Conservation (phyloP, 2,329 filamentous ascomycete genomes). For the Ophiostoma montium region DNA sequence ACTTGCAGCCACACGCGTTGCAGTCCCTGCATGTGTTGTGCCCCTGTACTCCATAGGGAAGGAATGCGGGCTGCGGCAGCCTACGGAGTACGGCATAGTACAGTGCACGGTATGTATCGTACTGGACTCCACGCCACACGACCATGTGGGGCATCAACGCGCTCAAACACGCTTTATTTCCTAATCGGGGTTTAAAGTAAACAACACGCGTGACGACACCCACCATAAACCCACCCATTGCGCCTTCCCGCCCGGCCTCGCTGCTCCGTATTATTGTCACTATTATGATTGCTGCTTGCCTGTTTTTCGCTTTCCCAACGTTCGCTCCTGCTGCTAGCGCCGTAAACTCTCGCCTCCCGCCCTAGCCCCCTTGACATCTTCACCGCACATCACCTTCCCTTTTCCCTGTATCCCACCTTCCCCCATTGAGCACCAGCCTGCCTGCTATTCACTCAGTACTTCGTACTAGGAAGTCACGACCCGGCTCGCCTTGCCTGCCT, state of each 20-base stretch:
- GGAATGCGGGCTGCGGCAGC: too few species aligned
- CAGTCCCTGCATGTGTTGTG: too few species aligned
- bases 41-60: too few species aligned
- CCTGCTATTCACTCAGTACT: too few species aligned
- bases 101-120: too few species aligned
- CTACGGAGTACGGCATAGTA: neutral
- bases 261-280: neutral
- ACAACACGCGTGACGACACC: constrained; percentile 13
- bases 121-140: neutral
- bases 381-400: neutral
- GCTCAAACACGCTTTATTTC: constrained; percentile 13
- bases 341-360: constrained; percentile 1
- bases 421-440: neutral
- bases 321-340: constrained; percentile 1
- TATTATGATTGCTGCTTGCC: neutral
- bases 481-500: neutral
- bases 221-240: neutral
- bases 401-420: neutral
- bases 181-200: constrained; percentile 13
- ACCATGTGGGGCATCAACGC: constrained; percentile 6
- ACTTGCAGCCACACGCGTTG: too few species aligned
- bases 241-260: constrained; percentile 1
- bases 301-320: neutral
- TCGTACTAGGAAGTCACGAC: neutral
- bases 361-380: neutral